Evolutionary conservation across 352 stramenopile species (phyloP), one percentile per base, ranked within the genome.

Genomic region (Phytophthora cryptogea): DNA sequence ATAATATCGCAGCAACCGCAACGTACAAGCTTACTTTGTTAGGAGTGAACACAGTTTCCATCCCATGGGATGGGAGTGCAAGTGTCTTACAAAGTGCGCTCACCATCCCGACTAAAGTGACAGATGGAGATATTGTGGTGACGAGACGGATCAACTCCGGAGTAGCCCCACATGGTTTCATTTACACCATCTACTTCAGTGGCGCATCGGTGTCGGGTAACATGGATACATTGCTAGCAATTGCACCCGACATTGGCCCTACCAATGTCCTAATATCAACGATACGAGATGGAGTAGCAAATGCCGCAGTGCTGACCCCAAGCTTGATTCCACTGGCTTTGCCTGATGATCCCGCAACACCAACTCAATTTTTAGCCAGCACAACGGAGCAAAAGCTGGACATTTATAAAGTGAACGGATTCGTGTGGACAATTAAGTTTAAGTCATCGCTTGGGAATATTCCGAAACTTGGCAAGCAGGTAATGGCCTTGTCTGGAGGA

Each of bases 381-480:
- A 60, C 66, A 5, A 52, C 70, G 7, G 43, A 65, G 8, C 46
- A 48, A 6, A 44, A 52, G 23, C 51, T 90, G 1, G 72, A 66
- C 7, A 70, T 94, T 8, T 94, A 74, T 61, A 92, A 90, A 62
- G 83, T 84, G 3, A 92, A 92, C 27, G 85, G 85, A 0, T 89
- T 92, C 11, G 40, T 89, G 5, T 94, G 85, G 85, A 90, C 78
- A 0, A 77, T 94, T 48, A 89, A 88, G 46, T 94, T 94, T 35
- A 87, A 86, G 36, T 89, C 81, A 1, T 90, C 75, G 2, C 78
- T 94, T 26, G 85, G 85, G 5, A 83, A 94, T 43, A 63, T 91
- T 0, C 59, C 80, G 5, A 62, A 57, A 14, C 66, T 94, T 2
- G 68, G 64, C 1, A 62, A 57, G 5, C 60, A 82, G 23, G 74